Evolutionary conservation across 495 filamentous ascomycete species (phyloP).

Genomic region (Xylaria longipes): DNA sequence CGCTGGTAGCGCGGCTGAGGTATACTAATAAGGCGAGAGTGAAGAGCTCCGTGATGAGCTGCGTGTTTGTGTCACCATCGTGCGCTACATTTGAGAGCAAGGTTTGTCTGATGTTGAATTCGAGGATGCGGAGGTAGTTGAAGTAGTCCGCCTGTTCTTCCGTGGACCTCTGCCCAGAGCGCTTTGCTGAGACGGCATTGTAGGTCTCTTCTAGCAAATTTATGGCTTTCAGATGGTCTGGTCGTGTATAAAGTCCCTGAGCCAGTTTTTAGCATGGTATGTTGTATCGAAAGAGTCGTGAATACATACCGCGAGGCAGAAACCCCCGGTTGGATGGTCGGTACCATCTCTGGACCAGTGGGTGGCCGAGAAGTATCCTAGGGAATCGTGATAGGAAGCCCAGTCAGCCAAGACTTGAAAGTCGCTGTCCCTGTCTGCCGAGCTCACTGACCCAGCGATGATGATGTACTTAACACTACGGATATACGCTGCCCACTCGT

Average conservation of each 20-base stretch:
- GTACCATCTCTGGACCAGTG: neutral
- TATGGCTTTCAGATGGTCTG: neutral
- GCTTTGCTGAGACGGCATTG: neutral
- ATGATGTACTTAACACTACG: slow-evolving; percentile 39
- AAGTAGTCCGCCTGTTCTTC: neutral
- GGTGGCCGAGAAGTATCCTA: neutral
- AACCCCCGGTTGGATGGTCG: neutral
- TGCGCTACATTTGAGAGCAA: slow-evolving; percentile 5
- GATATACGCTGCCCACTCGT: slow-evolving; percentile 37
- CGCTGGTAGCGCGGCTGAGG: slow-evolving; percentile 36
- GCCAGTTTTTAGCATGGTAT: neutral
- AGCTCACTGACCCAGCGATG: slow-evolving; percentile 12
- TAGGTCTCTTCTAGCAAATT: neutral
- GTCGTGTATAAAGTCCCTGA: neutral
- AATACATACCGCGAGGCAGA: neutral
- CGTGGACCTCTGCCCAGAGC: neutral
- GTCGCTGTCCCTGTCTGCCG: slow-evolving; percentile 14
- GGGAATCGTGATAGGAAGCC: slow-evolving; percentile 44
- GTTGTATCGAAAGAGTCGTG: neutral
- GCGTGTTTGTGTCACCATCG: slow-evolving; percentile 14
- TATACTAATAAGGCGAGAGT: slow-evolving; percentile 42
- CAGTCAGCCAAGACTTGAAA: slow-evolving; percentile 42
- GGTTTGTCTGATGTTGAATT: neutral
- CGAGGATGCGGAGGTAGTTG: neutral
- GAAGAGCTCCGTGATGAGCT: slow-evolving; percentile 36